Percentiles rank a stretch among this genome's conserved stretches.
phyloP scores from a whole-genome alignment of 257 asterid species.

The Solanum bulbocastanum region DNA sequence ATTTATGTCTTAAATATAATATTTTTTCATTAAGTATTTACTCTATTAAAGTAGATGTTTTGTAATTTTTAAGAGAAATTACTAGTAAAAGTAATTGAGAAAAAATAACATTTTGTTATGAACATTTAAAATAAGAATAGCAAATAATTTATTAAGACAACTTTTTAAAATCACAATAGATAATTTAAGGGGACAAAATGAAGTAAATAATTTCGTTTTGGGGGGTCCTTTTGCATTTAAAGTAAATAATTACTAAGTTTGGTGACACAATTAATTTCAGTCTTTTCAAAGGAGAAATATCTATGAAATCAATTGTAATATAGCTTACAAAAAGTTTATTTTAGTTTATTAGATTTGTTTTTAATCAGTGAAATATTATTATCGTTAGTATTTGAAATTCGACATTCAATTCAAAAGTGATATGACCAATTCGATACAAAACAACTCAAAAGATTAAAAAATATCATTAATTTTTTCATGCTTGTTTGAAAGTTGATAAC shows the following conservation, averaged over 20 bases:
- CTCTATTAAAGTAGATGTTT: neutral
- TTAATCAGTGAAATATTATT: neutral
- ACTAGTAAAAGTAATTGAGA: neutral
- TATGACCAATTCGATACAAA: neutral
- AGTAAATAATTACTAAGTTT: neutral
- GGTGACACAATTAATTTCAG: neutral
- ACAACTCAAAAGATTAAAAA: neutral
- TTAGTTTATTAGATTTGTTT: neutral
- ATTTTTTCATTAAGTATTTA: neutral
- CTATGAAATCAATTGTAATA: neutral
- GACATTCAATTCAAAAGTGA: too few relatives aligned
- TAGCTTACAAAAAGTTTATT: neutral
- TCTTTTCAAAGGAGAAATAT: neutral
- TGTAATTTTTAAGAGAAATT: neutral
- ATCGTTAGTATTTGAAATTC: neutral
- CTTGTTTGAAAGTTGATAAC: neutral
- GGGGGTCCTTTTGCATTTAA: neutral
- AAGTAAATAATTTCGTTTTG: neutral
- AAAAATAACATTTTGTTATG: neutral
- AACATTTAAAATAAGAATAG: neutral
- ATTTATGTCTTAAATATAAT: neutral
- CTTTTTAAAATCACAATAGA: neutral
- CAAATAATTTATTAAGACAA: neutral
- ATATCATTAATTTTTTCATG: neutral
- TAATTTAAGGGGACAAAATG: neutral